phyloP scores from a whole-genome alignment of 768 basidiomycete species.

The Leccinum imitatum region DNA sequence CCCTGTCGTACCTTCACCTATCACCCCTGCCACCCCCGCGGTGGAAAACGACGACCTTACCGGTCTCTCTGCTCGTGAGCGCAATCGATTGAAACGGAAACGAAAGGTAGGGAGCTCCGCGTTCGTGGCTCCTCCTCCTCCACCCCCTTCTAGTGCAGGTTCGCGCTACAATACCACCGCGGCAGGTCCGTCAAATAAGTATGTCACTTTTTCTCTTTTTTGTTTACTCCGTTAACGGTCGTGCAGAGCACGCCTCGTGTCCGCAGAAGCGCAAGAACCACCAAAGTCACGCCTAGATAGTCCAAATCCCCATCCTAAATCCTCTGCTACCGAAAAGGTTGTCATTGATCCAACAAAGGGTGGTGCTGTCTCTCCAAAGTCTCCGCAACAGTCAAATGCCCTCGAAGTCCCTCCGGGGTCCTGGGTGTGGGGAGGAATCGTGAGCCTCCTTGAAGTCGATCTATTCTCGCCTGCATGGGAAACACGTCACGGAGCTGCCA shows the following conservation, averaged over 20 bases:
- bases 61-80: conserved; percentile 85
- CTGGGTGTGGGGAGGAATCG: conserved; percentile 88
- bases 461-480: conserved; percentile 90
- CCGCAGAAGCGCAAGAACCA: conserved; percentile 53
- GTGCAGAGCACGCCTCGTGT: conserved; percentile 70
- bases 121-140: conserved; percentile 69
- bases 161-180: conserved; percentile 63
- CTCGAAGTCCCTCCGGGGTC: conserved; percentile 70
- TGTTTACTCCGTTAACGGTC: conserved; percentile 5
- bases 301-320: conserved; percentile 45
- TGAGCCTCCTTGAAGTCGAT: conserved; percentile 76
- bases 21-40: conserved; percentile 38
- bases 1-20: conserved; percentile 49
- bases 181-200: conserved; percentile 61
- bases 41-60: conserved; percentile 43
- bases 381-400: conserved; percentile 72
- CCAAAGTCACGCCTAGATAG: conserved; percentile 58
- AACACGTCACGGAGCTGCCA: conserved; percentile 88
- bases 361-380: conserved; percentile 79
- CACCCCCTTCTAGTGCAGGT: conserved; percentile 55
- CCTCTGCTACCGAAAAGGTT: conserved; percentile 56
- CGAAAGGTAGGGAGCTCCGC: conserved; percentile 84
- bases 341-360: conserved; percentile 80
- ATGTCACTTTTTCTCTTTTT: conserved; percentile 18
- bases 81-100: conserved; percentile 92